These are phyloP conservation scores for Asterophora lycoperdoides DNA, from an alignment of 768 basidiomycete species.

Conservation along the genomic window DNA sequence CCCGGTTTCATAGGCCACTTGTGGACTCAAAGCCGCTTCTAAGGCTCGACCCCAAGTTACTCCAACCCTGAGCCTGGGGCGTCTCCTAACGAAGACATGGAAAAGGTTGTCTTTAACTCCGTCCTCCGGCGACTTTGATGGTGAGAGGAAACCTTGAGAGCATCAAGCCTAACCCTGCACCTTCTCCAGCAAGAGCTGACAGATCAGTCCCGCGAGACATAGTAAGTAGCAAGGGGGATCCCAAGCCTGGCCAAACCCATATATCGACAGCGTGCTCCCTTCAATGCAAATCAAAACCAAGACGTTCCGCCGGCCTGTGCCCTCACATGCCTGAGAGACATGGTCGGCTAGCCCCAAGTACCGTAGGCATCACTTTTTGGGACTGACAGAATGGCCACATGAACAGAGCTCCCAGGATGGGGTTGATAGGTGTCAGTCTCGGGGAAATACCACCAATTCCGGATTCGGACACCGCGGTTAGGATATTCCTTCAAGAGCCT, in stretches of 20 bases:
- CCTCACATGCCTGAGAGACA: slow-evolving; percentile 2
- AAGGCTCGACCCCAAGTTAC: slow-evolving; percentile 4
- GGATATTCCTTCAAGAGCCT: background rate
- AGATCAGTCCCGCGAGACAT: background rate
- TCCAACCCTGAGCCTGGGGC: slow-evolving; percentile 1
- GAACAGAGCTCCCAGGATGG: background rate
- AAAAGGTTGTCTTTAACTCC: background rate
- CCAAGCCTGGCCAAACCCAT: background rate
- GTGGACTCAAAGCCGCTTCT: background rate
- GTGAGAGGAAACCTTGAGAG: background rate
- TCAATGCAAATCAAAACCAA: background rate
- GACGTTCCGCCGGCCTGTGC: slow-evolving; percentile 11
- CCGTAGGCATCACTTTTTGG: slow-evolving; percentile 9
- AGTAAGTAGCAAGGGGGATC: background rate
- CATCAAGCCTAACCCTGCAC: slow-evolving; percentile 4
- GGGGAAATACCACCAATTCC: slow-evolving; percentile 16
- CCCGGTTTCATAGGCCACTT: background rate
- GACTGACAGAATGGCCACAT: background rate
- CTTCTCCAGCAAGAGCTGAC: background rate
- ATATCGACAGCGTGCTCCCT: background rate
- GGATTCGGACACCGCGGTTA: slow-evolving; percentile 18
- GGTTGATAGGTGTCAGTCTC: slow-evolving; percentile 6
- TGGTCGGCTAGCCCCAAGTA: slow-evolving; percentile 3
- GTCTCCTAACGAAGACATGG: background rate
- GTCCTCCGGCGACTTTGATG: slow-evolving; percentile 1